Evolutionary conservation across 805 yeast genomes (phyloP).

Genomic region (Candida incommunis): DNA sequence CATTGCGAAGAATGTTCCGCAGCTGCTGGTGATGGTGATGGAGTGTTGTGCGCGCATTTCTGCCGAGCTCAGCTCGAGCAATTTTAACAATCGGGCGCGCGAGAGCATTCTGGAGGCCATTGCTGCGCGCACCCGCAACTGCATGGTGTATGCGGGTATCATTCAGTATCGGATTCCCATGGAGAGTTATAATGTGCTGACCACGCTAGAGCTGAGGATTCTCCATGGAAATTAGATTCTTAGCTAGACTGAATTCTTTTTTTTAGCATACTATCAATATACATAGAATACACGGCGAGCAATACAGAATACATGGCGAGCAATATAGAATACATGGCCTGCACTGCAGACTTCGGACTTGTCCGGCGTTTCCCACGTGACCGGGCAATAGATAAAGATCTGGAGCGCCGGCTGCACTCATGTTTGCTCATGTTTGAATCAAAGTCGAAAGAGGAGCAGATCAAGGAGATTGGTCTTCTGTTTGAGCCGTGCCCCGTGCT

Average conservation of each 20-base stretch:
- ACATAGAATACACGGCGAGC: no score
- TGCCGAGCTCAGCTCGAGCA: conserved; percentile 22
- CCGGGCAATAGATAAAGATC: neutral
- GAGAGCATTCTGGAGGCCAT: conserved; percentile 10
- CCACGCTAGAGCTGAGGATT: conserved; percentile 11
- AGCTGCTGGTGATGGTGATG: conserved; percentile 69
- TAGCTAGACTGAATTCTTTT: no score
- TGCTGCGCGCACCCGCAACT: conserved; percentile 45
- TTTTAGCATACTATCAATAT: no score
- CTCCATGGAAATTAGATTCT: neutral
- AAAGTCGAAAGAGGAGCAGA: conserved; percentile 15
- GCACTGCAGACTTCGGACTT: no score
- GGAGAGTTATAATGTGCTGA: conserved; percentile 14
- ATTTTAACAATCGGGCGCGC: conserved; percentile 10
- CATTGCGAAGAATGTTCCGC: conserved; percentile 67
- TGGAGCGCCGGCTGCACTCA: neutral
- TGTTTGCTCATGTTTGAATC: neutral
- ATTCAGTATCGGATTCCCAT: conserved; percentile 85
- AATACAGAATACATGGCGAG: no score
- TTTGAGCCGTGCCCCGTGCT: conserved; percentile 51
- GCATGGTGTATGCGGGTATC: conserved; percentile 93
- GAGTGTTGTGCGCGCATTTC: conserved; percentile 45
- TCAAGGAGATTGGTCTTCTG: conserved; percentile 34
- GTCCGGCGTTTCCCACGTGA: neutral
- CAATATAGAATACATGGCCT: no score